phyloP scores from a whole-genome alignment of 257 asterid genomes.

The Nyctanthes arbortristis region DNA sequence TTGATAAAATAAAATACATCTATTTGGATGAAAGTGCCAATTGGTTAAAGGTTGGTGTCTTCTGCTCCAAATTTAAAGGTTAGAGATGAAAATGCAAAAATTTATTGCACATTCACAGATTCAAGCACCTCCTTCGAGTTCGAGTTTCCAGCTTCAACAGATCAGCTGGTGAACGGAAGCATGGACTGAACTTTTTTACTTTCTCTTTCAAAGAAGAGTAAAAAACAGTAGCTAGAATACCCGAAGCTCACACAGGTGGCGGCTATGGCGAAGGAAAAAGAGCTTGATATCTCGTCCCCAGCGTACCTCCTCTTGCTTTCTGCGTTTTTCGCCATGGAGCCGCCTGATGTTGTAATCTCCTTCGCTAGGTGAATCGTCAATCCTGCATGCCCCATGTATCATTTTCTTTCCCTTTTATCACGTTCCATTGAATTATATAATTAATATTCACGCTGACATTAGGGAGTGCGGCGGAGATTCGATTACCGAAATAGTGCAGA shows the following conservation, averaged over 20 bases:
- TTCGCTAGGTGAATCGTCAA: constrained; percentile 58
- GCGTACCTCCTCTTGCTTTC: constrained; percentile 49
- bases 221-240: too few relatives aligned
- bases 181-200: too few relatives aligned
- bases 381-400: not conserved
- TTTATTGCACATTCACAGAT: too few relatives aligned
- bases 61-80: too few relatives aligned
- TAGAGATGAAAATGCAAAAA: too few relatives aligned
- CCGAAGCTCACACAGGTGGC: not conserved
- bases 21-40: too few relatives aligned
- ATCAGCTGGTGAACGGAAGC: too few relatives aligned
- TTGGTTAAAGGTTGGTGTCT: too few relatives aligned
- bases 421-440: not conserved
- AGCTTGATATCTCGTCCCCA: constrained; percentile 29
- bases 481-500: constrained; percentile 63
- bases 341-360: constrained; percentile 62
- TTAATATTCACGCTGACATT: not conserved
- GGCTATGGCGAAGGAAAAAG: constrained; percentile 45
- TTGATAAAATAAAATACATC: too few relatives aligned
- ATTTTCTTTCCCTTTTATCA: not conserved
- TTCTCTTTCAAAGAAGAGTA: too few relatives aligned
- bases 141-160: too few relatives aligned
- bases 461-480: constrained; percentile 83
- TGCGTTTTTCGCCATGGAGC: constrained; percentile 77
- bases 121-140: too few relatives aligned